phyloP scores from a whole-genome alignment of 495 filamentous ascomycete species.

The Rostrohypoxylon terebratum region DNA sequence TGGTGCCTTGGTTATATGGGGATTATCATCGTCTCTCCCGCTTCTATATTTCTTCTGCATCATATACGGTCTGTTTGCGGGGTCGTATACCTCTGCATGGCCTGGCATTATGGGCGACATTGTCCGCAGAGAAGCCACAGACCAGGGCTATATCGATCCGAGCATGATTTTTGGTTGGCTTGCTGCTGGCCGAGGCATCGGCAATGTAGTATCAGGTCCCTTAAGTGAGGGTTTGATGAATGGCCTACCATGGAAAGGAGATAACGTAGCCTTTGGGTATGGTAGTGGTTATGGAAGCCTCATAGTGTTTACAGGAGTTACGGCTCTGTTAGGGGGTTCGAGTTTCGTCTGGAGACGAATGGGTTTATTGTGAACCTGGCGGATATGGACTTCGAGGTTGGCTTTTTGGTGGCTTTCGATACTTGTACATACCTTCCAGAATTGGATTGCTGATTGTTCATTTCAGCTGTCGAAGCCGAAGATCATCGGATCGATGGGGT shows the following conservation, averaged over 20 bases:
- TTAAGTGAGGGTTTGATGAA: conserved; percentile 66
- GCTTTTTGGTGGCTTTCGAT: too few relatives aligned
- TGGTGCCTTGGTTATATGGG: conserved; percentile 74
- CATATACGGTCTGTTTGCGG: conserved; percentile 74
- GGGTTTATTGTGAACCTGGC: conserved; percentile 34
- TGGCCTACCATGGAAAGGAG: conserved; percentile 46
- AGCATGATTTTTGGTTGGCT: conserved; percentile 61
- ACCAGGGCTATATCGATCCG: conserved; percentile 42
- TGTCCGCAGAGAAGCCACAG: conserved; percentile 34
- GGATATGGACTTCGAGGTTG: background rate
- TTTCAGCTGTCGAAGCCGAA: background rate
- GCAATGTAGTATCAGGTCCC: conserved; percentile 69
- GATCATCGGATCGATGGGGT: conserved; percentile 4
- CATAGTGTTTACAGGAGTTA: conserved; percentile 68
- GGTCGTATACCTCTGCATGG: conserved; percentile 69
- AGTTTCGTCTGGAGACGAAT: conserved; percentile 58
- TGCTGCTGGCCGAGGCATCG: conserved; percentile 71
- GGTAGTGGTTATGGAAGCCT: conserved; percentile 64
- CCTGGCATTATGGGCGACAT: conserved; percentile 67
- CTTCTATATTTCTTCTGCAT: conserved; percentile 71
- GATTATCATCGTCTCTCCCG: conserved; percentile 63
- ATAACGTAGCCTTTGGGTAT: conserved; percentile 49
- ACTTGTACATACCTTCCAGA: too few relatives aligned
- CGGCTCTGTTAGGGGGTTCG: conserved; percentile 63
- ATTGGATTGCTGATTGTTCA: too few relatives aligned